Percentiles rank a stretch among this genome's conserved stretches.
phyloP scores from a whole-genome alignment of 768 basidiomycete genomes.

The Suillus sp. region DNA sequence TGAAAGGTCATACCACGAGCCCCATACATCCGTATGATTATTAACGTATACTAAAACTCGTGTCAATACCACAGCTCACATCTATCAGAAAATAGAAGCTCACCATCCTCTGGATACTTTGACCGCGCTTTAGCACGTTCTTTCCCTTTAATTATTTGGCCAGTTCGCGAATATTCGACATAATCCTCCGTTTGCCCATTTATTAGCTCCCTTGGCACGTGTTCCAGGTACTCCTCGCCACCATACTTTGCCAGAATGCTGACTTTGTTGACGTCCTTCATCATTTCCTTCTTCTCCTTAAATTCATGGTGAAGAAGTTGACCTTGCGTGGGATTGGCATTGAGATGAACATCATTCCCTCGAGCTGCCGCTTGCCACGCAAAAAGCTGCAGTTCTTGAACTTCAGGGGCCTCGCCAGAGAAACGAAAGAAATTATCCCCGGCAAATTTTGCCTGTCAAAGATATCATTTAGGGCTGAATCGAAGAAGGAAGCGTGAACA shows the following conservation, averaged over 20 bases:
- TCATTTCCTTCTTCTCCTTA: constrained; percentile 87
- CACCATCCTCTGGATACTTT: constrained; percentile 97
- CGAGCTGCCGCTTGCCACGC: constrained; percentile 95
- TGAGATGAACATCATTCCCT: constrained; percentile 93
- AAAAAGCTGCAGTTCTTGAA: constrained; percentile 91
- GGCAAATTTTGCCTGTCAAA: constrained; percentile 76
- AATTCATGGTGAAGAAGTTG: constrained; percentile 90
- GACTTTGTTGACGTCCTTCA: constrained; percentile 86
- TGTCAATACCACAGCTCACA: constrained; percentile 12
- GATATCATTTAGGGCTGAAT: constrained; percentile 6
- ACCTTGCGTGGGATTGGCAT: constrained; percentile 96
- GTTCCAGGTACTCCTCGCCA: constrained; percentile 88
- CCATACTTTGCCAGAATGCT: constrained; percentile 93
- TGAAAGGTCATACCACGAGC: constrained; percentile 84
- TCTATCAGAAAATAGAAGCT: constrained; percentile 30
- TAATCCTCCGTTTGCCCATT: constrained; percentile 97
- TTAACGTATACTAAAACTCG: constrained; percentile 70
- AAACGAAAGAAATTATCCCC: constrained; percentile 95
- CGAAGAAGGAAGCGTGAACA: constrained; percentile 14
- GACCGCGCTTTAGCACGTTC: constrained; percentile 86
- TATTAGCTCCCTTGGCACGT: constrained; percentile 88
- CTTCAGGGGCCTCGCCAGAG: constrained; percentile 90
- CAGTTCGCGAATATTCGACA: constrained; percentile 93
- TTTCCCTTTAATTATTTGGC: constrained; percentile 87
- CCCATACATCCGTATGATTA: constrained; percentile 97